A percentile compares a stretch with the other conserved stretches of the same genome.
Evolutionary conservation across 345 rosid genomes (phyloP).

Genomic region (Salix dunnii): DNA sequence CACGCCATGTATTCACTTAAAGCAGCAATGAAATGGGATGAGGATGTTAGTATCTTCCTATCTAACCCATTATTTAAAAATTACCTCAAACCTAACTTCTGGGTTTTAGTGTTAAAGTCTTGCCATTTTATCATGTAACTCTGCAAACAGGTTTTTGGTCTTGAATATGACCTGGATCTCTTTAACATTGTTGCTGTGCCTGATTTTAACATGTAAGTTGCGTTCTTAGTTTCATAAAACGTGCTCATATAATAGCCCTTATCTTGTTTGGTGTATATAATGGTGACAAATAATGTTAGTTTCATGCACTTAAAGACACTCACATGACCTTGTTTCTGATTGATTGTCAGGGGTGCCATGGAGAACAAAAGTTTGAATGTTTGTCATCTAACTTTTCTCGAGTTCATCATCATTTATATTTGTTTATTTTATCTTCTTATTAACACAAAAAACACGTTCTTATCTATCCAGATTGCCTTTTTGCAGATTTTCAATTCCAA

Average conservation of each 20-base stretch:
- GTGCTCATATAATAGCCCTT: background rate
- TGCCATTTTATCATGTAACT: background rate
- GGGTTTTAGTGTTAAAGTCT: slow-evolving; percentile 11
- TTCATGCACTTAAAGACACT: background rate
- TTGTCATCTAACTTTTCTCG: slow-evolving; percentile 19
- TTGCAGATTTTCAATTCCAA: slow-evolving; percentile 91
- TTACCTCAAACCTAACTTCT: slow-evolving; percentile 1
- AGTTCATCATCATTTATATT: background rate
- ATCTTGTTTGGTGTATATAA: background rate
- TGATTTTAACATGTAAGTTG: slow-evolving; percentile 88
- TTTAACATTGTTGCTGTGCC: slow-evolving; percentile 98
- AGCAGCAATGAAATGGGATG: slow-evolving; percentile 99
- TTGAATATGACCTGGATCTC: slow-evolving; percentile 95
- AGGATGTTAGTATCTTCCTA: slow-evolving; percentile 57
- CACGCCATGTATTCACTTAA: slow-evolving; percentile 98
- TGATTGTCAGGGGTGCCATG: slow-evolving; percentile 92
- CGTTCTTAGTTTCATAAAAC: background rate
- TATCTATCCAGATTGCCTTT: slow-evolving; percentile 22
- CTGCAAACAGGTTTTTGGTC: slow-evolving; percentile 79
- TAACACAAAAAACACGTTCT: background rate
- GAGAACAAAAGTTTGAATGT: slow-evolving; percentile 99
- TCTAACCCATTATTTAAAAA: background rate
- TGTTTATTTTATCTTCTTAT: background rate
- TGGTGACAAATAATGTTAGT: slow-evolving; percentile 3
- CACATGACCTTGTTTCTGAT: background rate